Percentiles rank a stretch among this genome's conserved stretches.
These are phyloP conservation scores for Acanthamoeba healyi DNA, from an alignment of 208 protist genomes.

Conservation along the genomic window DNA sequence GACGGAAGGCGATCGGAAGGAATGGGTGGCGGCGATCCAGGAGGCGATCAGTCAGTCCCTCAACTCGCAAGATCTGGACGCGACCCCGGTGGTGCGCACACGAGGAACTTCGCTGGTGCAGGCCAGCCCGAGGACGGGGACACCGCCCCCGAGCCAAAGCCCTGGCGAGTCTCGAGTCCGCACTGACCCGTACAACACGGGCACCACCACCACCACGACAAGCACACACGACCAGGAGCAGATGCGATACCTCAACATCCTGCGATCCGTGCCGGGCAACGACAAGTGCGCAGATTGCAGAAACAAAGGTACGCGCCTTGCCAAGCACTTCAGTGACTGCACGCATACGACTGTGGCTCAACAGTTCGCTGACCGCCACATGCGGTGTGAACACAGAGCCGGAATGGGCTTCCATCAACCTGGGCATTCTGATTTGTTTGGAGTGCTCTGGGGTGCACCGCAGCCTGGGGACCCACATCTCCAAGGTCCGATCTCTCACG, in stretches of 20 bases:
- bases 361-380: too few species aligned
- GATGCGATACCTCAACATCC: conserved; percentile 53
- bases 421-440: conserved; percentile 90
- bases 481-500: conserved; percentile 87
- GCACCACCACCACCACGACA: neutral
- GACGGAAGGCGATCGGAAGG: conserved; percentile 13
- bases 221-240: conserved; percentile 5
- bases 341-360: neutral
- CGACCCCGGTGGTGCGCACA: neutral
- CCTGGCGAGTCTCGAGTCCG: neutral
- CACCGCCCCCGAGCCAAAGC: neutral
- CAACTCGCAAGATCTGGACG: conserved; percentile 34
- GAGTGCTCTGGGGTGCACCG: conserved; percentile 88
- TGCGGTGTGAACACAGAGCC: conserved; percentile 67
- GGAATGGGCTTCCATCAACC: conserved; percentile 87
- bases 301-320: conserved; percentile 15
- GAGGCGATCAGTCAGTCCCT: conserved; percentile 51
- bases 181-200: too few species aligned
- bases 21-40: conserved; percentile 51
- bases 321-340: neutral
- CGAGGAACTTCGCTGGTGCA: neutral
- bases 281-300: conserved; percentile 83
- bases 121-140: neutral
- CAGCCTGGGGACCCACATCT: conserved; percentile 85
- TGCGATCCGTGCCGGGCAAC: conserved; percentile 74